Conservation (phyloP, 495 filamentous ascomycete species). For the Durotheca rogersii region DNA sequence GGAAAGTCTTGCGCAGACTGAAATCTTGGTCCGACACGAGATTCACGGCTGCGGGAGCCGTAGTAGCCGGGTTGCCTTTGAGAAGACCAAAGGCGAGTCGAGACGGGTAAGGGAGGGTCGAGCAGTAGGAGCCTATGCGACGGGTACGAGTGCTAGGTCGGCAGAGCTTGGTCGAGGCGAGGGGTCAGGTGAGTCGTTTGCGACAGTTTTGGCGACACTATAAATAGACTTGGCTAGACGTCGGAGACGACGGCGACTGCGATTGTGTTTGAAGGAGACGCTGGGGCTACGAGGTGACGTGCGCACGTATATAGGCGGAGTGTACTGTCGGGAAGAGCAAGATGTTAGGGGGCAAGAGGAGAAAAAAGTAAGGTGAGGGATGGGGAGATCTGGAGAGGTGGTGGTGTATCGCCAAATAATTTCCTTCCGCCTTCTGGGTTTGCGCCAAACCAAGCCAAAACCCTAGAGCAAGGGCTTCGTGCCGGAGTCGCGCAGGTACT, state of each 20-base stretch:
- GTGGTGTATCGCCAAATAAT: too few relatives aligned
- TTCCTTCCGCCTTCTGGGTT: too few relatives aligned
- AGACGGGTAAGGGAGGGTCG: not conserved
- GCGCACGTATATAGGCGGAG: too few relatives aligned
- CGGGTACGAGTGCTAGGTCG: not conserved
- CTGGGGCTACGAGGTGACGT: too few relatives aligned
- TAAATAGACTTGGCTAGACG: not conserved
- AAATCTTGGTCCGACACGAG: constrained; percentile 79
- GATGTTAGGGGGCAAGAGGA: not conserved
- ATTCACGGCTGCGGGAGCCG: constrained; percentile 68
- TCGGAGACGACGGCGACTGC: too few relatives aligned
- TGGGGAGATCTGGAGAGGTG: too few relatives aligned
- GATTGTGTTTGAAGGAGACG: too few relatives aligned
- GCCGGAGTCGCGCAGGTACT: constrained; percentile 21
- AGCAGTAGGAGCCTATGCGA: constrained; percentile 9
- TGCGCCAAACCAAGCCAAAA: too few relatives aligned
- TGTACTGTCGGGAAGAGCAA: too few relatives aligned
- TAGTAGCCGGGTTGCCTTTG: constrained; percentile 67
- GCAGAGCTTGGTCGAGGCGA: constrained; percentile 4
- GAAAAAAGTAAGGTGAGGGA: constrained; percentile 8
- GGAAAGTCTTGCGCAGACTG: constrained; percentile 60
- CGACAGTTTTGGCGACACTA: not conserved
- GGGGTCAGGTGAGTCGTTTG: not conserved
- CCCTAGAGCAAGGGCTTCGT: too few relatives aligned
- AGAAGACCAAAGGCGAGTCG: constrained; percentile 64